phyloP scores from a whole-genome alignment of 306 rosid species.

The Ormosia emarginata region DNA sequence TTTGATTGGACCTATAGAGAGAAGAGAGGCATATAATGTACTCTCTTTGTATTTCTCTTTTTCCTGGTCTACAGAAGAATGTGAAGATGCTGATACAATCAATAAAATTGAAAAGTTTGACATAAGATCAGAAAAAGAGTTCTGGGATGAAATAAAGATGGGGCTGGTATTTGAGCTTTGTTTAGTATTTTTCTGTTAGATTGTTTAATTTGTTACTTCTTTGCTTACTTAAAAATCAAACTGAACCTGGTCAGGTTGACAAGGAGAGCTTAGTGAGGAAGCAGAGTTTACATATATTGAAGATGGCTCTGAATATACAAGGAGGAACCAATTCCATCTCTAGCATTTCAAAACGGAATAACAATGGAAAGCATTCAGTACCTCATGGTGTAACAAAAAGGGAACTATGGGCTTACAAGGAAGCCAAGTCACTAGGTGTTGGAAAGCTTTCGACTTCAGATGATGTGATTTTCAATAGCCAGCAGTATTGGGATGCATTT shows the following conservation, averaged over 20 bases:
- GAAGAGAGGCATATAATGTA: slow-evolving; percentile 78
- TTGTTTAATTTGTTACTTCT: slow-evolving; percentile 14
- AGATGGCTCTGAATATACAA: slow-evolving; percentile 43
- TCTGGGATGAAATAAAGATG: slow-evolving; percentile 78
- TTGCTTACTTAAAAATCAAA: slow-evolving; percentile 24
- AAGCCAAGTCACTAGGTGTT: slow-evolving; percentile 88
- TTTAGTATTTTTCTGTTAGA: slow-evolving; percentile 19
- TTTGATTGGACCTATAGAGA: slow-evolving; percentile 71
- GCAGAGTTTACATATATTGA: slow-evolving; percentile 76
- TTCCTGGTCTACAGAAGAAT: slow-evolving; percentile 48
- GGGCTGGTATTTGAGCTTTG: slow-evolving; percentile 69
- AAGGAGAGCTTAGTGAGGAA: slow-evolving; percentile 83
- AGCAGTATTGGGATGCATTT: slow-evolving; percentile 83
- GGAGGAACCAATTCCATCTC: slow-evolving; percentile 36
- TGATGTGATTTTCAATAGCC: slow-evolving; percentile 42
- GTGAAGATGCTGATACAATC: slow-evolving; percentile 38
- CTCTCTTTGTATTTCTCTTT: slow-evolving; percentile 73
- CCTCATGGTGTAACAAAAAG: slow-evolving; percentile 64
- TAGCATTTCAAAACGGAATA: slow-evolving; percentile 27
- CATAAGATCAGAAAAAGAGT: slow-evolving; percentile 66
- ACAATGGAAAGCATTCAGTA: slow-evolving; percentile 23
- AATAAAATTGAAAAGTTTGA: slow-evolving; percentile 41
- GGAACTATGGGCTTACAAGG: slow-evolving; percentile 81
- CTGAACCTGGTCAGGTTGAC: slow-evolving; percentile 63
- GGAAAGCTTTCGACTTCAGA: slow-evolving; percentile 50